Evolutionary conservation across 345 rosid genomes (phyloP), one percentile per base, ranked within the genome.

Genomic region (Excoecaria cochinchinensis): DNA sequence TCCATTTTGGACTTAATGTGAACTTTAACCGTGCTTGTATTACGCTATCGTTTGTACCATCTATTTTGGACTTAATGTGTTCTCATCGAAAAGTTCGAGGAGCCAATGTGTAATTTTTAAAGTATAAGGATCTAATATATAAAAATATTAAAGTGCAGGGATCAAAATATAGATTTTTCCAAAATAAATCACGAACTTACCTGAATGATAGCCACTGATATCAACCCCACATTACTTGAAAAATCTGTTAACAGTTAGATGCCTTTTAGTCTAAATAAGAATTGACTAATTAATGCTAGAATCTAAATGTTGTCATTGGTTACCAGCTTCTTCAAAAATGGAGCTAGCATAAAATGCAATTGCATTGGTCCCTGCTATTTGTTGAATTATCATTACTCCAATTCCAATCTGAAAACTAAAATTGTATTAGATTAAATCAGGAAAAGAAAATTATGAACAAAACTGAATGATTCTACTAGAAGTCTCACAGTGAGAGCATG

Each of bases 301-400:
- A 6, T 40, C 44, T 6, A 40, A 40, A 40, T 40, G 44, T 19
- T 6, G 6, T 40, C 3, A 69, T 24, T 51, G 74, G 14, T 3
- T 74, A 87, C 92, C 89, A 60, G 88, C 82, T 65, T 75, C 62
- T 59, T 82, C 87, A 78, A 90, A 86, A 31, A 87, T 81, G 39
- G 85, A 74, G 72, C 85, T 81, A 36, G 89, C 75, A 57, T 87
- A 90, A 74, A 52, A 87, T 13, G 84, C 69, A 62, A 90, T 38
- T 25, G 80, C 90, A 46, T 51, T 71, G 22, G 71, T 36, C 59
- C 92, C 92, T 25, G 81, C 82, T 46, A 87, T 67, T 78, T 86
- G 88, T 71, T 80, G 88, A 56, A 85, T 47, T 17, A 84, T 1
- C 88, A 82, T 88, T 60, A 90, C 8, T 14, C 91, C 91, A 62